Conservation (phyloP, 1,139 yeast species). For the Pneumocystis sp. region DNA sequence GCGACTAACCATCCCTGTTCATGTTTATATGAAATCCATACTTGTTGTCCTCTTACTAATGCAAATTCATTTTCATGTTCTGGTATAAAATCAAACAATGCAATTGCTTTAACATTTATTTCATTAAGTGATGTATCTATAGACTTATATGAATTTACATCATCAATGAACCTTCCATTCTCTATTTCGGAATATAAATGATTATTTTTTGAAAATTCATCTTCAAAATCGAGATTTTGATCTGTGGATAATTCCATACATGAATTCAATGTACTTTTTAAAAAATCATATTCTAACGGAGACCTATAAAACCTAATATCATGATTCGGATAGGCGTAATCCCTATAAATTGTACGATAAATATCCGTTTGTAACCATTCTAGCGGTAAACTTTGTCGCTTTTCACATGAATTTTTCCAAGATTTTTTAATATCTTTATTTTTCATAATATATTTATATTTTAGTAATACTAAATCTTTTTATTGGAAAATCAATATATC, state of each 20-base stretch:
- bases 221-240: not conserved
- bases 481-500: not conserved
- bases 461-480: not conserved
- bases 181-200: not conserved
- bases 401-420: not conserved
- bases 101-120: conserved; percentile 54
- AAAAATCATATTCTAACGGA: not conserved
- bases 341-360: not conserved
- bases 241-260: not conserved
- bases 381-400: not conserved
- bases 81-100: conserved; percentile 76
- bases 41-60: conserved; percentile 62
- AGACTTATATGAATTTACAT: not conserved
- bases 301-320: not conserved
- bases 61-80: conserved; percentile 88
- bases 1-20: conserved; percentile 99
- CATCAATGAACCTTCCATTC: not conserved
- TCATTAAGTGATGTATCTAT: conserved; percentile 21
- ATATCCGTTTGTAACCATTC: not conserved
- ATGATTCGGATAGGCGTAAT: not conserved
- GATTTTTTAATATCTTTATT: not conserved
- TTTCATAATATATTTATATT: not conserved
- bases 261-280: not conserved
- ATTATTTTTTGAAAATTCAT: not conserved
- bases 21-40: conserved; percentile 78